Base-by-base conservation (phyloP, 805 yeast species). In the Yarrowia porcina region DNA sequence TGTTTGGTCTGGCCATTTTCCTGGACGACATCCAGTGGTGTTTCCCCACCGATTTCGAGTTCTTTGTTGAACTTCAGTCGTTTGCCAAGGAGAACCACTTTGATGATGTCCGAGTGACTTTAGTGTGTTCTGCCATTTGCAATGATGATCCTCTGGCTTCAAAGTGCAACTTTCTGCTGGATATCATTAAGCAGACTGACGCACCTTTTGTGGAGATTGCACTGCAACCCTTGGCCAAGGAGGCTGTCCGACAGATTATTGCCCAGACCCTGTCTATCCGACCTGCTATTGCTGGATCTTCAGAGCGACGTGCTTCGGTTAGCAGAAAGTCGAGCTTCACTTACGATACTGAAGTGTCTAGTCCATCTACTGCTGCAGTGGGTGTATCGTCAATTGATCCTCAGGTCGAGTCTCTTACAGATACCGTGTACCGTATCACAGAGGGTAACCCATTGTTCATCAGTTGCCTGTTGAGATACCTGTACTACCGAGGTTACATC, bases 11-110 rank as follows among this genome's bases (percentile, higher is more conserved):
- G 39, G 79, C 83, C 0, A 65, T 81, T 1, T 72, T 79, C 50
- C 68, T 79, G 30, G 84, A 81, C 66, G 82, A 81, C 68, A 66
- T 79, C 25, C 82, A 81, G 61, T 77, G 79, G 76, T 75, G 79
- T 63, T 72, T 82, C 9, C 61, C 65, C 2, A 64, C 70, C 5
- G 75, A 72, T 36, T 61, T 73, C 23, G 62, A 67, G 13, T 49
- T 68, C 28, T 68, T 68, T 42, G 68, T 72, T 13, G 68, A 72
- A 13, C 47, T 73, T 33, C 68, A 69, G 30, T 70, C 70, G 12
- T 70, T 72, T n/a, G 68, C 72, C 10, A 57, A 64, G 15, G 71
- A 70, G 42, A 70, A 72, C 25, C 44, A 66, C 17, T 68, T 67
- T 20, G 67, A 66, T n/a, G 70, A 66, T 6, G 54, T 66, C 8